These are phyloP conservation scores for Phytophthora pini DNA, from an alignment of 352 stramenopile species.

Conservation along the genomic window DNA sequence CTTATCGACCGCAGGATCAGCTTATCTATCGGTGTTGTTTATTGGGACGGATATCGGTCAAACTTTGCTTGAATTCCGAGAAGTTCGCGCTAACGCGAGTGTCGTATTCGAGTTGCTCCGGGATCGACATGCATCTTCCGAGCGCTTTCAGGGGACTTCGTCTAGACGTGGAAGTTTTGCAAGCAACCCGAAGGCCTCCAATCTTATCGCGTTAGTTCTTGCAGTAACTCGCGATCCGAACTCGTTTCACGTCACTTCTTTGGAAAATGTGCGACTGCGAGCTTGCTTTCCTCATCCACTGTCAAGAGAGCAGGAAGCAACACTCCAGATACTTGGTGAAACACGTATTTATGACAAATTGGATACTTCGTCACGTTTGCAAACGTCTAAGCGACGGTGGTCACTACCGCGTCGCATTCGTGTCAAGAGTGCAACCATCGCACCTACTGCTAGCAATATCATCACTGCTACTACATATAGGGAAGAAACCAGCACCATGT, in stretches of 20 bases:
- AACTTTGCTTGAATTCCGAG: constrained; percentile 8
- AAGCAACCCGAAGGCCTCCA: background rate
- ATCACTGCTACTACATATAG: too few relatives aligned
- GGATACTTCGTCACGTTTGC: background rate
- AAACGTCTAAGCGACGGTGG: background rate
- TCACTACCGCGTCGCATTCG: background rate
- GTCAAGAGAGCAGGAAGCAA: background rate
- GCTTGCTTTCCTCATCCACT: constrained; percentile 14
- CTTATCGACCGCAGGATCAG: constrained; percentile 13
- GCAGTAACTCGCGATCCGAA: constrained; percentile 7
- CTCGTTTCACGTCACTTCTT: background rate
- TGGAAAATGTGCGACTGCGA: constrained; percentile 7
- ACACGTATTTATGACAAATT: background rate
- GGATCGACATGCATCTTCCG: constrained; percentile 1
- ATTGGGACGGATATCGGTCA: constrained; percentile 10
- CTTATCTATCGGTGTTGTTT: constrained; percentile 4
- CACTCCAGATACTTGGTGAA: background rate
- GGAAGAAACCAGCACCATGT: background rate
- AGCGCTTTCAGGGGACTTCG: background rate
- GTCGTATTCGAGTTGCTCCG: background rate
- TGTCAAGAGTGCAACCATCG: background rate
- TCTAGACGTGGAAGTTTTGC: background rate
- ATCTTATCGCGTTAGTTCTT: background rate
- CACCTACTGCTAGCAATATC: background rate
- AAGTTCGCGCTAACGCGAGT: constrained; percentile 12